Evolutionary conservation across 2,329 filamentous ascomycete species (phyloP).

Genomic region (Ceratocystis variospora): DNA sequence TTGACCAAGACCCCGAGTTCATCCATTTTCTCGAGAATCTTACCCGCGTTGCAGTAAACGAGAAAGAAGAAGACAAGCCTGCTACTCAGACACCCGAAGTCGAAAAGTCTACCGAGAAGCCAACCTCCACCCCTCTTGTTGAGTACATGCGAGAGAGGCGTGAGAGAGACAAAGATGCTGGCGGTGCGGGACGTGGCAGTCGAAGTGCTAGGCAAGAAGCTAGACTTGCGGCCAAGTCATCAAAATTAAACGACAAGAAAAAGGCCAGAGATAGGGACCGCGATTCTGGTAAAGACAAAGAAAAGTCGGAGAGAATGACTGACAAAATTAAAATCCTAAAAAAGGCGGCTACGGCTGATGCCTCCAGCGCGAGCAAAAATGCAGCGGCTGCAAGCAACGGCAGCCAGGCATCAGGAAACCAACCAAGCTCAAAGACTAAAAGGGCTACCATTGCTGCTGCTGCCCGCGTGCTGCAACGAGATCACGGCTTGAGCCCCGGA

Average conservation of each 20-base stretch:
- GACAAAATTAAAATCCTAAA: constrained; percentile 51
- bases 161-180: constrained; percentile 47
- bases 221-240: constrained; percentile 31
- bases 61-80: constrained; percentile 33
- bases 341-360: constrained; percentile 36
- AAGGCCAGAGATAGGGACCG: constrained; percentile 39
- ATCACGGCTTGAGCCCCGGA: constrained; percentile 50
- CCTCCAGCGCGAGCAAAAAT: constrained; percentile 30
- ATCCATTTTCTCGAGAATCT: constrained; percentile 82
- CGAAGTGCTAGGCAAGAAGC: constrained; percentile 46
- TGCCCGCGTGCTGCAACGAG: constrained; percentile 50
- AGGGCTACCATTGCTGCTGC: constrained; percentile 49
- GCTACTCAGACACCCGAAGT: constrained; percentile 31
- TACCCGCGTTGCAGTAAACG: constrained; percentile 33
- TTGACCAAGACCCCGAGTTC: constrained; percentile 92
- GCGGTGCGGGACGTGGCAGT: constrained; percentile 34
- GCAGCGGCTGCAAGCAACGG: constrained; percentile 24
- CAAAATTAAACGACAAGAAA: constrained; percentile 37
- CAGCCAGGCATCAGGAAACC: neutral
- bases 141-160: constrained; percentile 85
- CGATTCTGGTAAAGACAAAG: constrained; percentile 36
- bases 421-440: constrained; percentile 34
- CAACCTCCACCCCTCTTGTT: constrained; percentile 64
- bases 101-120: constrained; percentile 41
- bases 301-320: constrained; percentile 38